A percentile compares a stretch with the other conserved stretches of the same genome.
Evolutionary conservation across 371 early-diverging fungal species (phyloP).

Genomic region (Mucor circinelloides): DNA sequence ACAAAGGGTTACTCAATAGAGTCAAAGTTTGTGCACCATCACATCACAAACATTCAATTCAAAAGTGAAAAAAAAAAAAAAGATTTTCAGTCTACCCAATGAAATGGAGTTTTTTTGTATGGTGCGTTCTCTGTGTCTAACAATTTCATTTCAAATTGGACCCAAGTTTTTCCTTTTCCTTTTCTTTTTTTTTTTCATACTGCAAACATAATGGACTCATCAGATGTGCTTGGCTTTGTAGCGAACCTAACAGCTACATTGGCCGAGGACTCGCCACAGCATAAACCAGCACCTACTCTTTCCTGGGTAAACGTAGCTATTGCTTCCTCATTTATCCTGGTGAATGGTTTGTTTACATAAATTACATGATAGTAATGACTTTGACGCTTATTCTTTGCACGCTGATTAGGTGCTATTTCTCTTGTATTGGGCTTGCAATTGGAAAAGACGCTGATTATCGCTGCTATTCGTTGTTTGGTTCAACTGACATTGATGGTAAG

Average conservation of each 20-base stretch:
- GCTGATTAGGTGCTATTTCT: slow-evolving; percentile 56
- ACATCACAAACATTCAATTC: neutral
- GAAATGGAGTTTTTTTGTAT: neutral
- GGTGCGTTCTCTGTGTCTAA: neutral
- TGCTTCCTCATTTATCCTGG: slow-evolving; percentile 46
- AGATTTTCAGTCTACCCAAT: neutral
- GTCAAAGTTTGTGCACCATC: neutral
- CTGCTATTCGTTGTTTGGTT: slow-evolving; percentile 64
- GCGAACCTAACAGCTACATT: neutral
- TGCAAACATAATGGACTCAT: neutral
- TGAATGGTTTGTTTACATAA: slow-evolving; percentile 38
- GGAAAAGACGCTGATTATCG: slow-evolving; percentile 62
- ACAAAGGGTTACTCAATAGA: neutral
- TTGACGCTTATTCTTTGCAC: neutral
- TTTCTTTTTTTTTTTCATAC: neutral
- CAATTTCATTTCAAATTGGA: neutral
- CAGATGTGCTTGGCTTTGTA: neutral
- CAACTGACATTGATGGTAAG: slow-evolving; percentile 68
- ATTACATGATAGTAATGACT: neutral
- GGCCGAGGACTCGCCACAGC: neutral
- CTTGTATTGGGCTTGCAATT: slow-evolving; percentile 57
- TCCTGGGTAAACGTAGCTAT: slow-evolving; percentile 46
- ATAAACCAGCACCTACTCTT: slow-evolving; percentile 19
- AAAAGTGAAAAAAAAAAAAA: neutral
- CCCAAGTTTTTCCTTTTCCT: neutral